Evolutionary conservation across 2,329 filamentous ascomycete species (phyloP).

Genomic region (Colletotrichum liriopes): DNA sequence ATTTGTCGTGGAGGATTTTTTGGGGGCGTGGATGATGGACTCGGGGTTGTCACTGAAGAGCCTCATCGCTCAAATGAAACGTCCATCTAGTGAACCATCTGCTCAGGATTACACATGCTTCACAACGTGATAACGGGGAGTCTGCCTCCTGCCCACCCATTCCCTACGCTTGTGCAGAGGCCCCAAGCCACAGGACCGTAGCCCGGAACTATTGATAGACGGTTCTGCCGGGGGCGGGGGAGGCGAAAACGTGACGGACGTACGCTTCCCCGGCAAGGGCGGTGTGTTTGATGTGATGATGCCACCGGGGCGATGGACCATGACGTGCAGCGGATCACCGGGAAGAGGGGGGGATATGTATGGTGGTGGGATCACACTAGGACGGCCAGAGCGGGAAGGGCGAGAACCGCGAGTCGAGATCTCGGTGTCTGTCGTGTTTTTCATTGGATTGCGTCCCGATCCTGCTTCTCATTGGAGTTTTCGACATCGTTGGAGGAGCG

Average conservation of each 20-base stretch:
- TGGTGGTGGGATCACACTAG: neutral
- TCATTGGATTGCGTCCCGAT: neutral
- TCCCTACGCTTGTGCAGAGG: neutral
- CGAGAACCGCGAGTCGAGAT: neutral
- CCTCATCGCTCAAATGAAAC: slow-evolving; percentile 36
- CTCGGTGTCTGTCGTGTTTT: neutral
- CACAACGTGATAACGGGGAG: neutral
- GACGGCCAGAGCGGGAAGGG: neutral
- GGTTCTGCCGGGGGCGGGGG: too few species aligned
- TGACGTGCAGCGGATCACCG: slow-evolving; percentile 38
- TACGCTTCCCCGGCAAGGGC: neutral
- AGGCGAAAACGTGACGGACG: neutral
- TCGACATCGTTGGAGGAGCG: neutral
- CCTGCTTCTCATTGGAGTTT: neutral
- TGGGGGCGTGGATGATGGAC: slow-evolving; percentile 26
- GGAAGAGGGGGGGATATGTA: neutral
- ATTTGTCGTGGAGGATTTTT: neutral
- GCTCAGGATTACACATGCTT: too few species aligned
- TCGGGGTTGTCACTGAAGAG: slow-evolving; percentile 27
- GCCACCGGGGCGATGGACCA: slow-evolving; percentile 9
- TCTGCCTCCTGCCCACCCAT: neutral
- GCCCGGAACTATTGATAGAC: neutral
- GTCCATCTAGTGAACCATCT: neutral
- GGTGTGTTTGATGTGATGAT: slow-evolving; percentile 21
- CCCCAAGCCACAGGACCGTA: neutral